Percentiles rank a stretch among this genome's conserved stretches.
Conservation (phyloP, 1,139 yeast genomes). For the Williopsis jadinii region DNA sequence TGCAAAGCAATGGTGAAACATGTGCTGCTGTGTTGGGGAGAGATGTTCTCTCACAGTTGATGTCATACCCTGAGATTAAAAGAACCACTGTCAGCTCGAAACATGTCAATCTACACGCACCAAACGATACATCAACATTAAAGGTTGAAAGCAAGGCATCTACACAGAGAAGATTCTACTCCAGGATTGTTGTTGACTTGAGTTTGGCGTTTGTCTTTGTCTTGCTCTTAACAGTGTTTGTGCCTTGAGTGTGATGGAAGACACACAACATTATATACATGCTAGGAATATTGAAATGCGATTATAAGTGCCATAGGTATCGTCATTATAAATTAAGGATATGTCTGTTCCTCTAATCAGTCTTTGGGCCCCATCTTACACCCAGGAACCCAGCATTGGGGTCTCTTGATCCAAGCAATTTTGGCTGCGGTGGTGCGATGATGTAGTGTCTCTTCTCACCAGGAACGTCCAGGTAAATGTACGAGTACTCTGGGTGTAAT, state of each 20-base stretch:
- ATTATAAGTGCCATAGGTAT: too few relatives aligned
- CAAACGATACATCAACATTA: background rate
- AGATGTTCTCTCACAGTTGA: constrained; percentile 1
- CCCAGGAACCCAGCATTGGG: constrained; percentile 61
- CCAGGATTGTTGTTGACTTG: constrained; percentile 8
- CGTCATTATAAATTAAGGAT: too few relatives aligned
- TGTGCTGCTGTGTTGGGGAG: constrained; percentile 12
- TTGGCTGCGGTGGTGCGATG: constrained; percentile 48
- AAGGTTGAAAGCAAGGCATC: constrained; percentile 9
- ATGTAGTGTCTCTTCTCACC: constrained; percentile 63
- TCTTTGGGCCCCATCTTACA: constrained; percentile 79
- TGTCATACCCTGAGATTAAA: background rate
- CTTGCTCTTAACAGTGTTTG: constrained; percentile 1
- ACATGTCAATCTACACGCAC: background rate
- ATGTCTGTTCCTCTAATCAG: constrained; percentile 27
- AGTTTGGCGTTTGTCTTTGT: constrained; percentile 7
- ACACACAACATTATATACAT: too few relatives aligned
- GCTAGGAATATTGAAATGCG: too few relatives aligned
- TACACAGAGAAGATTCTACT: constrained; percentile 11
- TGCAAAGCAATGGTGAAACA: constrained; percentile 10
- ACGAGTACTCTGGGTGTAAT: constrained; percentile 67
- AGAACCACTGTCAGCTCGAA: background rate
- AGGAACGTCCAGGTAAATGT: constrained; percentile 70
- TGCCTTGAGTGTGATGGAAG: too few relatives aligned
- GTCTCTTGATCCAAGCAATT: constrained; percentile 23